Percentiles rank a stretch among this genome's conserved stretches.
These are phyloP conservation scores for Eimeria maxima DNA, from an alignment of 169 alveolate genomes.

Conservation along the genomic window DNA sequence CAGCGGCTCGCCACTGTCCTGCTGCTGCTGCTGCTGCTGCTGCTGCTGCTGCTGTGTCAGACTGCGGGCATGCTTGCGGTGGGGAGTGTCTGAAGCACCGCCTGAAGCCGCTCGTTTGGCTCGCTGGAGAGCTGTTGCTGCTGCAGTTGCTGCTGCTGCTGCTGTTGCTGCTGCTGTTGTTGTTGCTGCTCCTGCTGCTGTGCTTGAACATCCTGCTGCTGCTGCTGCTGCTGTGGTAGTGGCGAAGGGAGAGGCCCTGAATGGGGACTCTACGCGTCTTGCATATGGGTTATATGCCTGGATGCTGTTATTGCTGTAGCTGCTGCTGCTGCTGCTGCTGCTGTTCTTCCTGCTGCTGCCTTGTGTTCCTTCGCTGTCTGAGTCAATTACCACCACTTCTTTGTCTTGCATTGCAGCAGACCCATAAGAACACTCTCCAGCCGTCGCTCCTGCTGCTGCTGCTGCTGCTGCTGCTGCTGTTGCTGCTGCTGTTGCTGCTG, in stretches of 20 bases:
- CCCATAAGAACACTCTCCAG: background rate
- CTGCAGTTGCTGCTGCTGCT: constrained; percentile 51
- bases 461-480: constrained; percentile 57
- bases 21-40: constrained; percentile 61
- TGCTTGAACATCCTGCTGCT: background rate
- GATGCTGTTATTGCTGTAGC: constrained; percentile 11
- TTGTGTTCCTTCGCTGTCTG: constrained; percentile 45
- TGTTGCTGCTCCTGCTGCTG: constrained; percentile 43
- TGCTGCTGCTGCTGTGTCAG: background rate
- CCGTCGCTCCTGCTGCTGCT: background rate
- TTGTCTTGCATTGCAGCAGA: constrained; percentile 15
- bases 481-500: constrained; percentile 66
- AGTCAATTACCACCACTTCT: background rate
- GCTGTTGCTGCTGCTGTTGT: background rate
- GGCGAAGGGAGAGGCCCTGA: background rate
- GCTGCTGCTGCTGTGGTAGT: constrained; percentile 27
- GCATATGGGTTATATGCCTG: background rate
- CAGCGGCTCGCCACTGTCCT: background rate
- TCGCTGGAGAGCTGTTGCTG: constrained; percentile 55
- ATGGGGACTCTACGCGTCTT: background rate
- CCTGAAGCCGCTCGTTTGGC: constrained; percentile 1
- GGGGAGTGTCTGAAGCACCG: constrained; percentile 13
- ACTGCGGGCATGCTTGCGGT: constrained; percentile 48
- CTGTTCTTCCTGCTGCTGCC: constrained; percentile 1
- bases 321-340: constrained; percentile 60